Percentiles rank a stretch among this genome's conserved stretches.
Conservation (phyloP, 2,329 filamentous ascomycete genomes). For the Pseudogymnoascus sp. region DNA sequence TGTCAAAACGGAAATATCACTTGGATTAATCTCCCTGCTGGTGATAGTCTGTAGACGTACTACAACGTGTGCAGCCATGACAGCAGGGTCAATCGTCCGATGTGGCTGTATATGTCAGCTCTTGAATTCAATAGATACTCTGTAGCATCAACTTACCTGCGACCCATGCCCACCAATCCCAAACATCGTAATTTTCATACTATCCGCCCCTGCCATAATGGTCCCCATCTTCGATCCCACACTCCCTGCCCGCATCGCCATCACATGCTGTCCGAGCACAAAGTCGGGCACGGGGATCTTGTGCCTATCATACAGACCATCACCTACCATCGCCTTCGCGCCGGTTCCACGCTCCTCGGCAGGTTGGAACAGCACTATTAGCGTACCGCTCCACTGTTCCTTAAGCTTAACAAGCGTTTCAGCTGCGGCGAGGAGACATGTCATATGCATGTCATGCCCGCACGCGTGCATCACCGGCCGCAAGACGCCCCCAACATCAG, state of each 20-base stretch:
- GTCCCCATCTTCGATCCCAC: conserved; percentile 29
- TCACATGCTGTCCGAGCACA: conserved; percentile 49
- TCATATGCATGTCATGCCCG: conserved; percentile 60
- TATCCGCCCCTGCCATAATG: conserved; percentile 31
- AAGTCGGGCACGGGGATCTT: conserved; percentile 37
- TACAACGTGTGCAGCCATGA: conserved; percentile 37
- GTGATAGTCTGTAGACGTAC: conserved; percentile 34
- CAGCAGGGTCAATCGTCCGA: conserved; percentile 38
- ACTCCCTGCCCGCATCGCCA: conserved; percentile 32
- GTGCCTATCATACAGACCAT: too few relatives aligned
- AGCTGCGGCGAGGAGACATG: conserved; percentile 48
- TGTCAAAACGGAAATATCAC: conserved; percentile 38
- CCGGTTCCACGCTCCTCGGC: too few relatives aligned
- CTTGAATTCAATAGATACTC: too few relatives aligned
- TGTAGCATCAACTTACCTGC: background rate
- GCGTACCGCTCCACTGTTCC: too few relatives aligned
- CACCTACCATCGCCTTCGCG: too few relatives aligned
- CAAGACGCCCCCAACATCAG: conserved; percentile 36
- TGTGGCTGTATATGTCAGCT: conserved; percentile 29
- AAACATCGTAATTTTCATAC: conserved; percentile 31
- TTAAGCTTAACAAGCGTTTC: conserved; percentile 20
- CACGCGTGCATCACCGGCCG: conserved; percentile 61
- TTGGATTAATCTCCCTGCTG: conserved; percentile 32
- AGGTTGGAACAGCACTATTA: too few relatives aligned
- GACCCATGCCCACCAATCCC: conserved; percentile 39